Conservation (phyloP, 2,329 filamentous ascomycete species). For the Stachybotrys chlorohalonatus region DNA sequence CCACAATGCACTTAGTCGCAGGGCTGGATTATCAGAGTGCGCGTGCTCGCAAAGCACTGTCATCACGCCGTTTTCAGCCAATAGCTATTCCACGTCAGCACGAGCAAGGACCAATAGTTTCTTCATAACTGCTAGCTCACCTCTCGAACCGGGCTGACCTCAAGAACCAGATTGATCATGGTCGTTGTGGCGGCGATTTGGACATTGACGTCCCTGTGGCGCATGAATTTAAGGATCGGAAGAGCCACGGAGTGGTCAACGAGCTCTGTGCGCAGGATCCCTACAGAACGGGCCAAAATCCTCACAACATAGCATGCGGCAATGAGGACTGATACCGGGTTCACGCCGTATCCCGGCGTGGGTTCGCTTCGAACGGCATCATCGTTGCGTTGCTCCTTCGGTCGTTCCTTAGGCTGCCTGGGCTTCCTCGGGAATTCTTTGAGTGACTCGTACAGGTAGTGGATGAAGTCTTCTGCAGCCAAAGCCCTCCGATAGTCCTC, state of each 20-base stretch:
- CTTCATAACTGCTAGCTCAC: constrained; percentile 37
- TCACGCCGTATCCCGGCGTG: constrained; percentile 52
- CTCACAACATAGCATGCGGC: constrained; percentile 77
- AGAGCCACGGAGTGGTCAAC: constrained; percentile 77
- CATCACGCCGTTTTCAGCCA: constrained; percentile 66
- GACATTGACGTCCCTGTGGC: constrained; percentile 66
- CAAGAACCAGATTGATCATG: constrained; percentile 75
- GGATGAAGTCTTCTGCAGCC: constrained; percentile 71
- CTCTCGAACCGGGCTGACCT: constrained; percentile 86
- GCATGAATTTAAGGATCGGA: constrained; percentile 68
- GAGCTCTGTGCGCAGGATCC: constrained; percentile 72
- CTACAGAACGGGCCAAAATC: constrained; percentile 77
- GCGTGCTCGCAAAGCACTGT: constrained; percentile 75
- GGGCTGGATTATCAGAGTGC: constrained; percentile 66
- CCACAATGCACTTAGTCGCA: constrained; percentile 84
- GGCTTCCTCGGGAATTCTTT: constrained; percentile 44
- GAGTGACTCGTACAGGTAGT: constrained; percentile 77
- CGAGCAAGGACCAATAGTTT: not conserved
- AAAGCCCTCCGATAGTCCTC: constrained; percentile 78
- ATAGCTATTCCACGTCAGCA: constrained; percentile 40
- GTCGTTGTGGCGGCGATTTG: constrained; percentile 79
- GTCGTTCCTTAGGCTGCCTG: constrained; percentile 29
- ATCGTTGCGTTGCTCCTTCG: constrained; percentile 26
- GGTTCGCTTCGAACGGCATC: constrained; percentile 17
- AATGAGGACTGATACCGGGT: constrained; percentile 68